phyloP scores from a whole-genome alignment of 148 eudicot genomes.

The Rhododendron mucronatum region DNA sequence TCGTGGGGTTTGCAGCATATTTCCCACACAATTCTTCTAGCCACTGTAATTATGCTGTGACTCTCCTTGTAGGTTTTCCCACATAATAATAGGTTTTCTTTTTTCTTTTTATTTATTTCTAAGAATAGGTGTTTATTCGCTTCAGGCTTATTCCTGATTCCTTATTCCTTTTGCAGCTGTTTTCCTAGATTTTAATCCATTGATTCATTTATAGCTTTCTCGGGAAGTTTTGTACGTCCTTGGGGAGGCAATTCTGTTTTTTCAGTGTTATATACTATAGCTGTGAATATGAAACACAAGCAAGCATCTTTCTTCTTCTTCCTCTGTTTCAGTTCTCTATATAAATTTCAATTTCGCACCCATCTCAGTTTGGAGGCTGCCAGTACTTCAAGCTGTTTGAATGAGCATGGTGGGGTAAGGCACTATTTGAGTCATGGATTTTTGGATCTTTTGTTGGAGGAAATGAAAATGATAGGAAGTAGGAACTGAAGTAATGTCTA shows the following conservation, averaged over 20 bases:
- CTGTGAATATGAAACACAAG: neutral
- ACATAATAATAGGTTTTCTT: neutral
- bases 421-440: neutral
- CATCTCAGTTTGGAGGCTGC: neutral
- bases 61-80: conserved; percentile 11
- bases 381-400: neutral
- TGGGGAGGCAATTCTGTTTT: neutral
- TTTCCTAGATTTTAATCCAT: neutral
- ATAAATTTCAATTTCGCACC: neutral
- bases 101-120: neutral
- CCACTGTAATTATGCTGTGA: neutral
- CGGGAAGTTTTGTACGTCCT: neutral
- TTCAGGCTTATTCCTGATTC: neutral
- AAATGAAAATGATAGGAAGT: neutral
- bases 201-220: conserved; percentile 7
- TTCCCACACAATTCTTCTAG: neutral
- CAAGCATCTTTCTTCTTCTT: neutral
- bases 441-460: neutral
- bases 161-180: neutral
- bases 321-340: neutral
- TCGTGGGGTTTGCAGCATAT: neutral
- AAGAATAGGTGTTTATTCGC: neutral
- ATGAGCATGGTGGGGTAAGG: neutral
- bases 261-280: neutral
- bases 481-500: neutral